Evolutionary conservation across 2,329 filamentous ascomycete genomes (phyloP), one percentile per base, ranked within the genome.

Genomic region (Diaporthe amygdali): DNA sequence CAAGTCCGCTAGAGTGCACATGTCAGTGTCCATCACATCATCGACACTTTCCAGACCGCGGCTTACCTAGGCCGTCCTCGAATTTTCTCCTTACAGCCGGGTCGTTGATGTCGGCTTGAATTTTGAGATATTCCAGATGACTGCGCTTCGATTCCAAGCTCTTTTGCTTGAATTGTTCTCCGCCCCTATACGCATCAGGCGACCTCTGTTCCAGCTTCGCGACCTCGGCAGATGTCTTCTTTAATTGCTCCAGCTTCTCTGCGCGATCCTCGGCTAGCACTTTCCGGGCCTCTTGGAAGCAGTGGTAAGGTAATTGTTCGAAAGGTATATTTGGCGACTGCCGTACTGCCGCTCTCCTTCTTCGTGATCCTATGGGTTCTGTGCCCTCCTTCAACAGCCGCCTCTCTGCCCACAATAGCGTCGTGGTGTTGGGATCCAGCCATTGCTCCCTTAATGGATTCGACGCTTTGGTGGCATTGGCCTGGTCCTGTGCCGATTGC

Each of bases 291-390:
- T 98, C 95, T 83, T 99, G 96, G 85, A 98, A 99, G 83, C 94
- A 96, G 87, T 98, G 96, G 84, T 97, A 99, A 22, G 96, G 96
- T 75, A 99, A 86, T 80, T 96, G 93, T 85, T 97, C 94, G 79
- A 99, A 98, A 32, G 95, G 94, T 63, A 97, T 84, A 77, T 92
- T 88, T 73, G 87, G 83, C 46, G 84, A 88, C 76, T 84, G 89
- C 77, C 87, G 90, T 72, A 95, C 81, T 34, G 93, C 93, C 34
- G 91, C 89, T 79, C 96, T 92, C 74, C 95, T 92, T 86, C 95
- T 90, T 76, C 95, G 91, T 55, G 95, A 97, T 64, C 95, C 95
- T 77, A 97, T 86, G 66, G 94, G 94, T 73, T 89, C 87, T 54
- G 90, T 87, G 68, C 93, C 92, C 74, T 88, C 84, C 79, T 89